These are phyloP conservation scores for Leptographium galeiforme DNA, from an alignment of 2,329 filamentous ascomycete species.

Conservation along the genomic window DNA sequence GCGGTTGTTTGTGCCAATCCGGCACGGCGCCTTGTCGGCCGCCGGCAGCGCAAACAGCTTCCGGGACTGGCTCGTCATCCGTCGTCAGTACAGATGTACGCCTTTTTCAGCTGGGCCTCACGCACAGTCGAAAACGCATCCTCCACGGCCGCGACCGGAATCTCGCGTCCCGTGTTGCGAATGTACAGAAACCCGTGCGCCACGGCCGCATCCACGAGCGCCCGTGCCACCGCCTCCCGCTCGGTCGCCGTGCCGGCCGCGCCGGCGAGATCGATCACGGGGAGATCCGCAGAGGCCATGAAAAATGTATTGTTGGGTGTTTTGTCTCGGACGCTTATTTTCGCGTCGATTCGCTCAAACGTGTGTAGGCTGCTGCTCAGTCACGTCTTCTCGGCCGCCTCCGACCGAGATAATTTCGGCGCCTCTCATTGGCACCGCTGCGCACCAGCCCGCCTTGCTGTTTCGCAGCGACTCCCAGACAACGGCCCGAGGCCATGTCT, in stretches of 20 bases:
- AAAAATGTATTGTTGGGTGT: neutral
- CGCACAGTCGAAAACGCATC: conserved; percentile 59
- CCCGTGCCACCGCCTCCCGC: conserved; percentile 39
- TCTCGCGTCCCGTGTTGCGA: conserved; percentile 57
- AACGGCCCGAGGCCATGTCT: too few relatives aligned
- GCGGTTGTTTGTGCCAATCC: conserved; percentile 67
- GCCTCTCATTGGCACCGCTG: neutral
- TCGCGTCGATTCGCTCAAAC: too few relatives aligned
- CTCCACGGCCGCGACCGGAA: conserved; percentile 52
- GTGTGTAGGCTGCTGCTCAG: too few relatives aligned
- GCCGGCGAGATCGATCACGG: conserved; percentile 68
- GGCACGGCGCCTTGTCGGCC: conserved; percentile 60
- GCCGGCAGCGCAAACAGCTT: conserved; percentile 58
- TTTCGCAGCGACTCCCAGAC: neutral
- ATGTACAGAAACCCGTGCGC: conserved; percentile 86
- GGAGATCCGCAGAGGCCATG: conserved; percentile 41
- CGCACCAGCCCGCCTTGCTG: neutral
- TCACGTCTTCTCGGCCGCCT: neutral
- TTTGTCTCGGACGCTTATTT: neutral
- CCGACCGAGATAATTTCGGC: neutral
- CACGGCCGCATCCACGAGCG: conserved; percentile 66
- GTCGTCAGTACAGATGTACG: too few relatives aligned
- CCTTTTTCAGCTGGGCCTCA: too few relatives aligned
- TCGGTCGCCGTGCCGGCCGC: conserved; percentile 11
- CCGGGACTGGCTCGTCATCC: conserved; percentile 37